Evolutionary conservation across 1,284 basidiomycete species (phyloP), one percentile per base, ranked within the genome.

Genomic region (Ganoderma sinense): DNA sequence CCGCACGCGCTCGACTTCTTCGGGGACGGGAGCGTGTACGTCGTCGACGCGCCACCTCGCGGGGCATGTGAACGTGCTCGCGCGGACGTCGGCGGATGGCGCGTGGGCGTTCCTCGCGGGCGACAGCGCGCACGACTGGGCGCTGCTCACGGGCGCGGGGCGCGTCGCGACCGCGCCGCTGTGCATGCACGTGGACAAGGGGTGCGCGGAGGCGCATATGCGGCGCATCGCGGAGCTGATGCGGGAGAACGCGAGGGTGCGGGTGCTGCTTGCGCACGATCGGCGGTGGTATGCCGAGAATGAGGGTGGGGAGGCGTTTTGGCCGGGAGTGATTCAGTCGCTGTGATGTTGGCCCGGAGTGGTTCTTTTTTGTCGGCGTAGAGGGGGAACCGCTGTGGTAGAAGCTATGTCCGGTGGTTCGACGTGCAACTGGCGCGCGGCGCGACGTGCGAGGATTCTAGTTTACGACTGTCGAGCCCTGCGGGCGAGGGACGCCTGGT

Each of bases 31-130:
- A 86, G 84, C 69, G 71, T 89, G 48, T 88, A 88, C 75, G 79
- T 90, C 69, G 79, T 89, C 69, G 85, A 89, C 71, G 82, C 88
- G 88, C 0, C 88, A 89, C 76, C 78, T 87, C 40, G 76, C 80
- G 0, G 88, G 88, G 0, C 88, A 89, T 74, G 69, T 90, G 68
- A 87, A 86, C 67, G 75, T 86, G 29, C 83, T 90, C n/a, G 86
- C 82, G 26, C 85, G 89, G 8, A 11, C 41, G 41, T 41, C 13
- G 13, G 41, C 16, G 41, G 40, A 23, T 61, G 88, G 88, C 18
- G 69, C 84, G 6, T 90, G 88, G 89, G 79, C 88, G 23, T 87
- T 84, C 71, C 81, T 90, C 36, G 88, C 81, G 2, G 87, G 85
- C 0, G 88, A 90, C 75, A 85, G 84, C 62, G 87, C 85, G 8